These are phyloP conservation scores for Rosa multiflora DNA, from an alignment of 306 rosid species.

Conservation along the genomic window DNA sequence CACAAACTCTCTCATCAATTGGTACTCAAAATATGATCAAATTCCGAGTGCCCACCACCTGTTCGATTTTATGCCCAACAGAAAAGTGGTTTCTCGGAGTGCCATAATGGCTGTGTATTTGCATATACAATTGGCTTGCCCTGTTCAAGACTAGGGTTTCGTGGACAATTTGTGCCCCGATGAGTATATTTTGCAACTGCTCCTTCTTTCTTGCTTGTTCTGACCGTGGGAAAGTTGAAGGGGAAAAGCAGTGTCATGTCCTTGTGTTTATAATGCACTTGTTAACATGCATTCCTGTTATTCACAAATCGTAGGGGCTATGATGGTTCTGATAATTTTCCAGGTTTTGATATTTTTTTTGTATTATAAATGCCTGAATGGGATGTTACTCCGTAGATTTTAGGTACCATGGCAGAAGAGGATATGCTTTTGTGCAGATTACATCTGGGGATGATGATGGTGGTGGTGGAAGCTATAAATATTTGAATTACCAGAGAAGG, in stretches of 20 bases:
- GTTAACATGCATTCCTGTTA: too few relatives aligned
- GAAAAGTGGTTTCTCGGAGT: constrained; percentile 54
- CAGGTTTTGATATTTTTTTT: too few relatives aligned
- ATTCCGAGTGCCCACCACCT: constrained; percentile 37
- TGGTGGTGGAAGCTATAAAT: too few relatives aligned
- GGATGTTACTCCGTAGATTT: too few relatives aligned
- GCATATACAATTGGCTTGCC: constrained; percentile 30
- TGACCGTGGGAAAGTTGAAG: constrained; percentile 15
- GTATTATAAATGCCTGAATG: too few relatives aligned
- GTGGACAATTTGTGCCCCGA: constrained; percentile 28
- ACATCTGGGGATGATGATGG: too few relatives aligned
- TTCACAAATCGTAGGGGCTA: too few relatives aligned
- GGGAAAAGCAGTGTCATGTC: constrained; percentile 49
- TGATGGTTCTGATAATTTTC: too few relatives aligned
- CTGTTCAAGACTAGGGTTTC: constrained; percentile 5
- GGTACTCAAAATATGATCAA: constrained; percentile 44
- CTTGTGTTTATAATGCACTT: too few relatives aligned
- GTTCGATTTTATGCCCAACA: constrained; percentile 49
- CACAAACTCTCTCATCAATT: constrained; percentile 42
- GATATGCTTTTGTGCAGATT: too few relatives aligned
- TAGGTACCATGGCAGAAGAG: too few relatives aligned
- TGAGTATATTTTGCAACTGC: constrained; percentile 50
- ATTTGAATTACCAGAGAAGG: too few relatives aligned
- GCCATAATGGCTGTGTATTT: constrained; percentile 57
- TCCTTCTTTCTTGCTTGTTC: constrained; percentile 41